Percentiles rank a stretch among this genome's conserved stretches.
These are phyloP conservation scores for Carnegiea gigantea DNA, from an alignment of 179 eudicot genomes.

Conservation along the genomic window DNA sequence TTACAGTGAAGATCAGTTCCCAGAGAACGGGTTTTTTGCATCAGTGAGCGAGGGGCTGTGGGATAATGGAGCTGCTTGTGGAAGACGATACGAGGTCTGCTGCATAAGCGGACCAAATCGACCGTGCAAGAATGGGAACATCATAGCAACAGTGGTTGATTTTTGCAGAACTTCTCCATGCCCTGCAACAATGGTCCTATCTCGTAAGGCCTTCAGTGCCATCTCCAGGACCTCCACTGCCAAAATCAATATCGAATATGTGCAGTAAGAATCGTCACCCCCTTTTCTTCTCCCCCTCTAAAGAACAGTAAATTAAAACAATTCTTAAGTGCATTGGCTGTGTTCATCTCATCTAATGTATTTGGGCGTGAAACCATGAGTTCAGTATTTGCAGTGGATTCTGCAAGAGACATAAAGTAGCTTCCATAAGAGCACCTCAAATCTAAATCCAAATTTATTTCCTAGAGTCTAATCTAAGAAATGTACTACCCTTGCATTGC, in stretches of 20 bases:
- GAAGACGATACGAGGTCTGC: constrained; percentile 19
- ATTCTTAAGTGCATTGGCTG: background rate
- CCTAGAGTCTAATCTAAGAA: no score
- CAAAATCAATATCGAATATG: constrained; percentile 43
- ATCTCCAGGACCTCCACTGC: constrained; percentile 26
- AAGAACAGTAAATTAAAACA: no score
- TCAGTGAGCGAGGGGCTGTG: constrained; percentile 24
- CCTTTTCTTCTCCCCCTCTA: background rate
- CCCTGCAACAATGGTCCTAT: constrained; percentile 38
- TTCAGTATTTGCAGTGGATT: no score
- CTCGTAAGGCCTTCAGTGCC: constrained; percentile 39
- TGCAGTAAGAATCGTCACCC: constrained; percentile 30
- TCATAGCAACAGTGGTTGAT: constrained; percentile 42
- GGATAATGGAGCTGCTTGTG: constrained; percentile 29
- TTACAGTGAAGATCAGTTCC: constrained; percentile 22
- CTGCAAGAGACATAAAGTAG: no score
- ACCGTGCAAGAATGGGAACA: constrained; percentile 31
- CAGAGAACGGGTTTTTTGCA: constrained; percentile 21
- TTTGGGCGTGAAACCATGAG: background rate
- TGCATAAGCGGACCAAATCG: constrained; percentile 21
- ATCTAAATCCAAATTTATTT: no score
- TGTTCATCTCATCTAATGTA: background rate
- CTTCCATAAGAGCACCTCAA: no score
- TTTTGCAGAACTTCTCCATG: constrained; percentile 39
- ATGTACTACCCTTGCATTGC: no score